Percentiles rank a stretch among this genome's conserved stretches.
These are phyloP conservation scores for Citrus reticulata DNA, from an alignment of 345 rosid genomes.

Conservation along the genomic window DNA sequence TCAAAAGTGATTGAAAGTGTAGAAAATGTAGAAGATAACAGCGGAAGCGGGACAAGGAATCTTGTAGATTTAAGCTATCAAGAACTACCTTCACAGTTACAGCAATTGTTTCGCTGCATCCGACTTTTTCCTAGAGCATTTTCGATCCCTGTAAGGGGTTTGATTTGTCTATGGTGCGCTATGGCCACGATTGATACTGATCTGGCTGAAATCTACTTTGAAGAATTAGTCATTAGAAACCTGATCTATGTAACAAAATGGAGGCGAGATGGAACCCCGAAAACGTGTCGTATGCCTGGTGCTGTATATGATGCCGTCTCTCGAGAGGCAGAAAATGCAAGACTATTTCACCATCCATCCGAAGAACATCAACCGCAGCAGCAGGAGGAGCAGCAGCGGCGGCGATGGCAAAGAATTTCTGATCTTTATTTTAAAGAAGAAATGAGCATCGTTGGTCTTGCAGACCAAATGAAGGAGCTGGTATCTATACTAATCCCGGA, in stretches of 20 bases:
- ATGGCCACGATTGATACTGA: background rate
- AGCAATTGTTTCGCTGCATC: slow-evolving; percentile 31
- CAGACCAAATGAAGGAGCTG: slow-evolving; percentile 4
- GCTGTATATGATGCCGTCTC: slow-evolving; percentile 11
- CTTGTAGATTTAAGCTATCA: slow-evolving; percentile 18
- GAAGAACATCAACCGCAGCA: too few relatives aligned
- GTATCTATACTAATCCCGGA: background rate
- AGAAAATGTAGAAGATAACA: too few relatives aligned
- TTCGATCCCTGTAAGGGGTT: slow-evolving; percentile 34
- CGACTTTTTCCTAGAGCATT: slow-evolving; percentile 28
- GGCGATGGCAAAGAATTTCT: background rate
- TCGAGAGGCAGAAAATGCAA: background rate
- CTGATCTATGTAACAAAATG: slow-evolving; percentile 28
- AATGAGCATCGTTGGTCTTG: background rate
- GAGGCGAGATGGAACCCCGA: slow-evolving; percentile 36
- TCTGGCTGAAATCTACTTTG: slow-evolving; percentile 16
- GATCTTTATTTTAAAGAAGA: background rate
- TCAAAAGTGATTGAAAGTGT: background rate
- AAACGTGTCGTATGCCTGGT: slow-evolving; percentile 17
- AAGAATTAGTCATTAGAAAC: background rate
- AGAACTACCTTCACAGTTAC: slow-evolving; percentile 12
- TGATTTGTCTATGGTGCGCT: slow-evolving; percentile 33
- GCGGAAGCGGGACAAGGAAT: background rate
- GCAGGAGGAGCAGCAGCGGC: too few relatives aligned
- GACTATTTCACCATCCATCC: slow-evolving; percentile 13